A percentile compares a stretch with the other conserved stretches of the same genome.
These are phyloP conservation scores for Cryptococcus sp. DNA, from an alignment of 1,284 basidiomycete genomes.

Conservation along the genomic window DNA sequence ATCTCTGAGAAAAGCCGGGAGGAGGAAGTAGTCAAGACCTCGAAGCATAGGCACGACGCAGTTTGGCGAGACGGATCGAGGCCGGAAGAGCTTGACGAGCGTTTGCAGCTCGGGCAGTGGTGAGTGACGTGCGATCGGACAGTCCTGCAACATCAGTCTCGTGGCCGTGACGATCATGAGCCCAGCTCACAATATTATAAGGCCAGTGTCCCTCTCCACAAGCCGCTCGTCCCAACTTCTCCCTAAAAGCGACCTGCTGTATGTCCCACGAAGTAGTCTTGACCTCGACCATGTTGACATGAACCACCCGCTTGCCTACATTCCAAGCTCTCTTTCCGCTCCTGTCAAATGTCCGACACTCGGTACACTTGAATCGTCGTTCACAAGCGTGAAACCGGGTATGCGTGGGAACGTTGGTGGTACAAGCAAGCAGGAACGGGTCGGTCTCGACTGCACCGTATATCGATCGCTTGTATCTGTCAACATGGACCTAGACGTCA, in stretches of 20 bases:
- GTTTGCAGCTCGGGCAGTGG: conserved; percentile 73
- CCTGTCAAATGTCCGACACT: conserved; percentile 22
- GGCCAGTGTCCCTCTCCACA: conserved; percentile 34
- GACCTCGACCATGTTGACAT: conserved; percentile 51
- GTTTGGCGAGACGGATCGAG: conserved; percentile 69
- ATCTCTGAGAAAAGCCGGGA: conserved; percentile 62
- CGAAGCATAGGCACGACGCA: conserved; percentile 61
- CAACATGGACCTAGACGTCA: conserved; percentile 68
- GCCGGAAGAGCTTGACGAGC: conserved; percentile 74
- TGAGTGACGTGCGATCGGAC: conserved; percentile 79
- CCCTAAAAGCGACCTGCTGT: conserved; percentile 15
- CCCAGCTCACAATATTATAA: conserved; percentile 31
- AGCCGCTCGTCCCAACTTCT: conserved; percentile 21
- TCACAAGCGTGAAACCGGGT: conserved; percentile 92
- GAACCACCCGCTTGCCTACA: conserved; percentile 25
- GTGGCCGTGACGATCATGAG: not conserved
- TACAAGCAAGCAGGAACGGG: conserved; percentile 60
- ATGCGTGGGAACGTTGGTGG: conserved; percentile 57
- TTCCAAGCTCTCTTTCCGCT: conserved; percentile 14
- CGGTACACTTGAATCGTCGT: conserved; percentile 65
- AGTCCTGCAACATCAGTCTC: conserved; percentile 54
- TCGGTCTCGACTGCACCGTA: conserved; percentile 57
- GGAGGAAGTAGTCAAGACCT: conserved; percentile 65
- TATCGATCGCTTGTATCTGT: conserved; percentile 74
- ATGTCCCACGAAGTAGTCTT: conserved; percentile 51